Base-by-base conservation (phyloP, 495 filamentous ascomycete species). In the Aspergillus mulundensis region DNA sequence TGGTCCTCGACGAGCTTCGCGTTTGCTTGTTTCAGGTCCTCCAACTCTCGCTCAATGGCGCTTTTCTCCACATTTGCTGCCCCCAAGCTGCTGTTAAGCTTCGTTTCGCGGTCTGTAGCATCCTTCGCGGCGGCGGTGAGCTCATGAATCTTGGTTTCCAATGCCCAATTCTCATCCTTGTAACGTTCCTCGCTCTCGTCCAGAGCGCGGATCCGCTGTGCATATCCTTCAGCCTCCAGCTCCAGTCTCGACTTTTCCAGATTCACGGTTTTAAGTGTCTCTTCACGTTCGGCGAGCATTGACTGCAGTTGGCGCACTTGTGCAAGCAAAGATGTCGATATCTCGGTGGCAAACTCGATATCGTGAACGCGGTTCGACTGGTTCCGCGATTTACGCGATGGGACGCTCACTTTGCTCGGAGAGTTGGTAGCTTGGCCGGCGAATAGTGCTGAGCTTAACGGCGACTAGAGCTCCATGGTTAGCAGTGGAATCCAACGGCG, bases 111-210 rank as follows among this genome's bases (percentile, higher is more conserved):
- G 61, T 90, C 89, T 7, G 84, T 78, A 0, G 87, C 80, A 10
- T 94, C 91, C 64, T 82, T 86, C 43, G 81, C 76, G 15, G 79
- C 70, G 7, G 87, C 81, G 57, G 87, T 77, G 23, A 91, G 75
- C 50, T 97, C 91, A 54, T 95, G 94, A 23, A 90, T 82, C 61
- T 88, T 86, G 1, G 91, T 91, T 71, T 97, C 94, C 41, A 98
- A 79, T 57, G 87, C 89, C 94, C 94, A 98, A 65, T 97, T 98
- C 66, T 96, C 93, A 65, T 98, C 94, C 69, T 96, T 97, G 70
- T 92, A 95, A 16, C 89, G 84, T 67, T 91, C 87, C 72, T 98
- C 94, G 62, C 87, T 95, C 69, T 97, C 94, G 62, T 96, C 91
- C 32, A 97, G 75, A 7, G 77, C 78, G 62, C 87, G 87, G 45